Percentiles rank a stretch among this genome's conserved stretches.
phyloP scores from a whole-genome alignment of 2,329 filamentous ascomycete species.

The Clonostachys chloroleuca region DNA sequence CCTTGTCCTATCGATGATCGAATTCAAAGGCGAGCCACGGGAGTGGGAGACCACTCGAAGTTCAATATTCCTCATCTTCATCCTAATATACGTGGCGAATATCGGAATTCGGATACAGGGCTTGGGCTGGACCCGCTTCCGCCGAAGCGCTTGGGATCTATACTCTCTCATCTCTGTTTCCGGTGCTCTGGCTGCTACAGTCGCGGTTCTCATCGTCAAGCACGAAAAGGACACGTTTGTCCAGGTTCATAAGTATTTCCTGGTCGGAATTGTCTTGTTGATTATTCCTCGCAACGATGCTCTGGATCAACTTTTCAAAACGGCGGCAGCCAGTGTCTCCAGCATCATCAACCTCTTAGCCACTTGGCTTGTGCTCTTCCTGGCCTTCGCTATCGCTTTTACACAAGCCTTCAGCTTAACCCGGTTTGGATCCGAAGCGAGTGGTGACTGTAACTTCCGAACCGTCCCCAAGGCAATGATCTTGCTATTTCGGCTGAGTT shows the following conservation, averaged over 20 bases:
- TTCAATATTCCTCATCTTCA: slow-evolving; percentile 75
- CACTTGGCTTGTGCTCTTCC: slow-evolving; percentile 95
- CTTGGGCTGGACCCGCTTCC: slow-evolving; percentile 86
- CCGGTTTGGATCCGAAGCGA: slow-evolving; percentile 71
- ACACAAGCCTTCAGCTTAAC: slow-evolving; percentile 96
- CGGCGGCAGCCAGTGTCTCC: slow-evolving; percentile 86
- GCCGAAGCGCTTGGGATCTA: slow-evolving; percentile 91
- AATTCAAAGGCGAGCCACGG: slow-evolving; percentile 72
- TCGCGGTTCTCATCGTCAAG: slow-evolving; percentile 68
- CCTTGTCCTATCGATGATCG: slow-evolving; percentile 75
- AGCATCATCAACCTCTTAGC: slow-evolving; percentile 88
- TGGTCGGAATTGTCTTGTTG: slow-evolving; percentile 84
- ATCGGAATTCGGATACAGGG: slow-evolving; percentile 80
- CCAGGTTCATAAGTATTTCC: slow-evolving; percentile 88
- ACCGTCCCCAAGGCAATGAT: slow-evolving; percentile 93
- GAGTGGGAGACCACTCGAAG: slow-evolving; percentile 71
- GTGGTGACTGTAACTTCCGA: slow-evolving; percentile 82
- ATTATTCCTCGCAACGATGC: slow-evolving; percentile 96
- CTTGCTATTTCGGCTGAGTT: slow-evolving; percentile 86
- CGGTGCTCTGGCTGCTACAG: slow-evolving; percentile 74
- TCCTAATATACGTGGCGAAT: slow-evolving; percentile 77
- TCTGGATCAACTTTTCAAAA: slow-evolving; percentile 97
- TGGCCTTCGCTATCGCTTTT: slow-evolving; percentile 93
- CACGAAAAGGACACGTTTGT: slow-evolving; percentile 44
- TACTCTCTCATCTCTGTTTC: slow-evolving; percentile 78